These are phyloP conservation scores for Marasmius tenuissimus DNA, from an alignment of 1,284 basidiomycete species.

Conservation along the genomic window DNA sequence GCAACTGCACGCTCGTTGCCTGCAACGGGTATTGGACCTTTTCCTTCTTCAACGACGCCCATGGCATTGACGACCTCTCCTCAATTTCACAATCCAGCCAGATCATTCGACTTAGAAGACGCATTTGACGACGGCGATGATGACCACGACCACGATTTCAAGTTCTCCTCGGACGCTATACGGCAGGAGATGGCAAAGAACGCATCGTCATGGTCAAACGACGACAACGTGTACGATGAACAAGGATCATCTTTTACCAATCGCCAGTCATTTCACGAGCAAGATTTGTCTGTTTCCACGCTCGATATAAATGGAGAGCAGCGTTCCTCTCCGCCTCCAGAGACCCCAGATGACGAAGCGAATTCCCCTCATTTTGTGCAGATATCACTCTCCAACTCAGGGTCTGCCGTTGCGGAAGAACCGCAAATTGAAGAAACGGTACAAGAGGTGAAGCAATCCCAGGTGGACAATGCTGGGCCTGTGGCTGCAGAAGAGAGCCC, in stretches of 20 bases:
- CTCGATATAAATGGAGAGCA: conserved; percentile 42
- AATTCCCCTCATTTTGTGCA: conserved; percentile 43
- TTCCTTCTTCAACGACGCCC: not conserved
- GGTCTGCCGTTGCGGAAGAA: not conserved
- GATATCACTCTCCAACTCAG: conserved; percentile 37
- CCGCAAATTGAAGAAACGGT: not conserved
- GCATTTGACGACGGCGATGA: conserved; percentile 69
- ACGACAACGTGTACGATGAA: conserved; percentile 28
- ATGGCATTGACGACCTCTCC: not conserved
- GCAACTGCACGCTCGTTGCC: not conserved
- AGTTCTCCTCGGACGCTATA: conserved; percentile 58
- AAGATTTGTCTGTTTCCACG: conserved; percentile 52
- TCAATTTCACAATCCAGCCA: conserved; percentile 19
- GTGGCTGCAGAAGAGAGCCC: conserved; percentile 12
- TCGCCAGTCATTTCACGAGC: conserved; percentile 31
- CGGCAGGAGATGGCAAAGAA: conserved; percentile 59
- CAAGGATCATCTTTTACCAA: conserved; percentile 20
- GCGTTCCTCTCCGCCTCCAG: conserved; percentile 22
- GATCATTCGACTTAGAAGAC: conserved; percentile 60
- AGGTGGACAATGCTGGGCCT: not conserved
- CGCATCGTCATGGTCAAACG: conserved; percentile 23
- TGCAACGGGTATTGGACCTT: not conserved
- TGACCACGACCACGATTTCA: conserved; percentile 41
- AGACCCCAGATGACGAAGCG: conserved; percentile 27
- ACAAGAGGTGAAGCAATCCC: not conserved